Evolutionary conservation across 2,329 filamentous ascomycete genomes (phyloP), one percentile per base, ranked within the genome.

Genomic region (Microcyclosporella mali): DNA sequence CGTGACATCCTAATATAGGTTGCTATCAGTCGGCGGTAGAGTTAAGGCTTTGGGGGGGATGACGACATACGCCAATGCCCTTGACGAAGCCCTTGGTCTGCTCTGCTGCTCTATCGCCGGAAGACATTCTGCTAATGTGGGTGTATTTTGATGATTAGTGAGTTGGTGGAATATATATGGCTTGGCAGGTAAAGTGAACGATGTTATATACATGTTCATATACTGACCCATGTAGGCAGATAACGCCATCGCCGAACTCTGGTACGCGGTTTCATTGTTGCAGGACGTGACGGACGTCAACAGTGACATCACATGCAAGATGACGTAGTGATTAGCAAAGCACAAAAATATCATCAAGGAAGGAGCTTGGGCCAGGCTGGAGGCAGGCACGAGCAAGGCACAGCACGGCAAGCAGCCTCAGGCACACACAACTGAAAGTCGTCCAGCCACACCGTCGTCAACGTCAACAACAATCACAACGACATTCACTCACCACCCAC

Each of bases 61-160:
- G 6, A 12, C 19, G 17, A 21, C 37, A 10, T 30, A 50, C 56
- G 18, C 46, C 44, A 7, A 54, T 40, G 21, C 47, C 46, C 30
- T 55, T 56, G 43, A 60, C 40, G 41, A 50, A 48, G 32, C 49
- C 48, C 35, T 58, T 60, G 35, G 52, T 43, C 8, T 56, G 32
- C 28, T 58, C 50, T 17, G 53, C 57, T 25, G 55, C 56, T 32
- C 52, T 45, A 25, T 56, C 40, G 25, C 57, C 57, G 49, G 27
- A 17, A 18, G 52, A 46, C 53, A 52, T 54, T 38, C 19, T 50
- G 21, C 37, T 37, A 12, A n/a, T 29, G 30, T 32, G 30, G 15
- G n/a, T n/a, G n/a, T n/a, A n/a, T n/a, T n/a, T n/a, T n/a, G n/a
- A n/a, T n/a, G n/a, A n/a, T n/a, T n/a, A n/a, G n/a, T n/a, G n/a